Conservation (phyloP, 331 rosid species). For the Rosa hybrid region DNA sequence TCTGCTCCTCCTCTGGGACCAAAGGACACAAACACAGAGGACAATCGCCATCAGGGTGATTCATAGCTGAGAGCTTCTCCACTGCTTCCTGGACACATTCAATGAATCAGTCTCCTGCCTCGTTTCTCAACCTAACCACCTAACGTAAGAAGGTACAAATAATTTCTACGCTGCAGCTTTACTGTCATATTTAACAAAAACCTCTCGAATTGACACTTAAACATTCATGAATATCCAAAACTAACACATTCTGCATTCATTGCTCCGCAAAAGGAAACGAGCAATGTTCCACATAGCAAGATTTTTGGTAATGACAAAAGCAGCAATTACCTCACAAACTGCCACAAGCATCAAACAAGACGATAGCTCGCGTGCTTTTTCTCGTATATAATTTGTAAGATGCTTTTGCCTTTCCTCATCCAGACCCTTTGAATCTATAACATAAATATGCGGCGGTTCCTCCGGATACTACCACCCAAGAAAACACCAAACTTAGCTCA, state of each 20-base stretch:
- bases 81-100: constrained; percentile 66
- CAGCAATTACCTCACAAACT: constrained; percentile 67
- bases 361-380: constrained; percentile 55
- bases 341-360: constrained; percentile 74
- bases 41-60: constrained; percentile 89
- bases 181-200: neutral
- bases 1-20: constrained; percentile 52
- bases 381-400: constrained; percentile 39
- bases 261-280: no score
- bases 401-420: constrained; percentile 58
- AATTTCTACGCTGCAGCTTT: neutral
- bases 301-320: constrained; percentile 8
- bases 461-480: constrained; percentile 58
- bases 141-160: neutral
- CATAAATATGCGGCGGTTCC: constrained; percentile 55
- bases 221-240: neutral
- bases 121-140: neutral
- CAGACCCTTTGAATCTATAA: constrained; percentile 68
- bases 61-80: constrained; percentile 77
- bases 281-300: neutral
- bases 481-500: neutral
- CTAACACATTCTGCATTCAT: no score
- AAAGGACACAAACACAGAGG: constrained; percentile 76
- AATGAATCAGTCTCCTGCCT: constrained; percentile 5
- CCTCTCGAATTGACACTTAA: neutral